These are phyloP conservation scores for Oidiodendron maius DNA, from an alignment of 495 filamentous ascomycete genomes.

Conservation along the genomic window DNA sequence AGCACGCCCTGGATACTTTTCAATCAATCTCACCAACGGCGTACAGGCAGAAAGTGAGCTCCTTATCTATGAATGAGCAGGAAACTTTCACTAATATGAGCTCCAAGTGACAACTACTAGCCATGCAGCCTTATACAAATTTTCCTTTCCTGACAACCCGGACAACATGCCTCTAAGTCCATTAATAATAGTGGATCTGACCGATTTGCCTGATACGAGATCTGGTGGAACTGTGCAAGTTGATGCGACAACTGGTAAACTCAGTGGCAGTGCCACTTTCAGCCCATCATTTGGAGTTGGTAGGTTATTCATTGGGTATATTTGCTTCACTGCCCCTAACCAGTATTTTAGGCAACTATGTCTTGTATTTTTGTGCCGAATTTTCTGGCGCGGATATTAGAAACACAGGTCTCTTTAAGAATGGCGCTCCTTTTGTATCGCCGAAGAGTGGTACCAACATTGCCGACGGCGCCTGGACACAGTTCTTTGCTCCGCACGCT, in stretches of 20 bases:
- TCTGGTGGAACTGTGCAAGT: conserved; percentile 56
- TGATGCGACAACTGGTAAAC: conserved; percentile 46
- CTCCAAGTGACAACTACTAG: conserved; percentile 64
- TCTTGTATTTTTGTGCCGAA: conserved; percentile 62
- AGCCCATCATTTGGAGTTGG: conserved; percentile 64
- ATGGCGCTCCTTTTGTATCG: conserved; percentile 51
- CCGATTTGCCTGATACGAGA: conserved; percentile 57
- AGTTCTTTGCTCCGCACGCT: conserved; percentile 41
- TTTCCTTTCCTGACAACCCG: conserved; percentile 47
- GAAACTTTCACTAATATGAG: no score
- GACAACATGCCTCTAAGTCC: conserved; percentile 35
- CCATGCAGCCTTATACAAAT: conserved; percentile 62
- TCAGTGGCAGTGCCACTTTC: conserved; percentile 61
- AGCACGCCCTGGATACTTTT: conserved; percentile 64
- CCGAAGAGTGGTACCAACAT: conserved; percentile 56
- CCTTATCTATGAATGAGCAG: no score
- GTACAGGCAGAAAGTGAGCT: conserved; percentile 60
- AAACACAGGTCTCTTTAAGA: conserved; percentile 59
- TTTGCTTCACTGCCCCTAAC: no score
- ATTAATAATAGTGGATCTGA: conserved; percentile 60
- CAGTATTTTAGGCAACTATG: no score
- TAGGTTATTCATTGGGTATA: no score
- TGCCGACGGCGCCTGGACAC: conserved; percentile 60
- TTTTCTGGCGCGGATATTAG: conserved; percentile 56
- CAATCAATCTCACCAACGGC: conserved; percentile 51